A percentile compares a stretch with the other conserved stretches of the same genome.
phyloP scores from a whole-genome alignment of 345 rosid species.

The Camelina sativa region DNA sequence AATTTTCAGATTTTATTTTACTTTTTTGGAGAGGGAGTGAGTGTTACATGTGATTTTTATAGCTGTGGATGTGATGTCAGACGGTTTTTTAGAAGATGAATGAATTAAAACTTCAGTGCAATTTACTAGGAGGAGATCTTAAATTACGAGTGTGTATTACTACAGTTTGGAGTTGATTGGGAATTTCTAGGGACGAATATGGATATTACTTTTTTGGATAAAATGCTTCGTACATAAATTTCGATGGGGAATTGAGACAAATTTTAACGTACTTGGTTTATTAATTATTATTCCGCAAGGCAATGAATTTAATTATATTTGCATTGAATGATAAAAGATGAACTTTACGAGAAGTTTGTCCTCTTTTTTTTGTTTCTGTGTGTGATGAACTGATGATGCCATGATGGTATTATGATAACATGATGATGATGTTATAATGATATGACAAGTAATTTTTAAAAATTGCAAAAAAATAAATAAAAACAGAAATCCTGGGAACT shows the following conservation, averaged over 20 bases:
- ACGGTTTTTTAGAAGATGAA: conserved; percentile 19
- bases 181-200: conserved; percentile 12
- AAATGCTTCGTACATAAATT: too few species aligned
- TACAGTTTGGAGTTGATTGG: background rate
- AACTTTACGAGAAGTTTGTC: background rate
- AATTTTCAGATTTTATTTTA: background rate
- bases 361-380: background rate
- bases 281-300: background rate
- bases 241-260: background rate
- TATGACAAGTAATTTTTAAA: too few species aligned
- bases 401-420: too few species aligned
- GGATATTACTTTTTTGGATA: background rate
- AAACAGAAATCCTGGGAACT: too few species aligned
- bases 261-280: background rate
- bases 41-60: conserved; percentile 22
- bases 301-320: background rate
- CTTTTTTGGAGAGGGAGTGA: too few species aligned
- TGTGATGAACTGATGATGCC: too few species aligned
- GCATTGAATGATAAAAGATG: background rate
- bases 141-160: background rate
- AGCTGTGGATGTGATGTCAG: conserved; percentile 10
- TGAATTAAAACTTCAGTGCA: background rate
- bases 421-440: background rate
- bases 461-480: too few species aligned
- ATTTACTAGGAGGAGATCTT: conserved; percentile 26